Conservation (phyloP, 2,329 filamentous ascomycete genomes). For the Lojkania enalia region DNA sequence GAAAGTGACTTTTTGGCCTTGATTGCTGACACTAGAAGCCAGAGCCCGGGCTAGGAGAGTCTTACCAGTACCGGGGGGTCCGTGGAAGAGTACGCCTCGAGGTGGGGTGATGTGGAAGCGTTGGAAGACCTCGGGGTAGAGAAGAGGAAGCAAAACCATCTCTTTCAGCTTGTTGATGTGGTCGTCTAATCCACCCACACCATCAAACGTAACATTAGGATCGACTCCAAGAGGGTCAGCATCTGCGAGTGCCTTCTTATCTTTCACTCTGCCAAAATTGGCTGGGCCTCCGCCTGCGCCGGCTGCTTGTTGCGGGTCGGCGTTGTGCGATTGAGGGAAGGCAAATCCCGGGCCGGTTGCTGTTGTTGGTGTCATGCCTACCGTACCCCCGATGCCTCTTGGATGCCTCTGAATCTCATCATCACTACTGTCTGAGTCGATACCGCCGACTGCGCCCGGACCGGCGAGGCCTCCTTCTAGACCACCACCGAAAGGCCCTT, state of each 20-base stretch:
- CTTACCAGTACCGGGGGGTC: conserved; percentile 95
- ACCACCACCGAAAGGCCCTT: conserved; percentile 89
- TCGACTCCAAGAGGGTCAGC: conserved; percentile 94
- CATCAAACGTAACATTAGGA: conserved; percentile 87
- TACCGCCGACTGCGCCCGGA: conserved; percentile 72
- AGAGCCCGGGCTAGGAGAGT: conserved; percentile 92
- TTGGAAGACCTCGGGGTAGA: conserved; percentile 93
- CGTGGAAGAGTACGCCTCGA: conserved; percentile 93
- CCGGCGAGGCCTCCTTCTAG: conserved; percentile 78
- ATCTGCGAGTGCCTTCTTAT: conserved; percentile 87
- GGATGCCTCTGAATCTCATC: conserved; percentile 75
- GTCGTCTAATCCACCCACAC: conserved; percentile 87
- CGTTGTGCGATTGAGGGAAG: conserved; percentile 61
- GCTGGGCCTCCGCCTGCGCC: conserved; percentile 66
- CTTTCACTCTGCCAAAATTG: conserved; percentile 91
- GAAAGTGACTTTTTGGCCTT: conserved; percentile 94
- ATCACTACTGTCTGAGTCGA: conserved; percentile 95
- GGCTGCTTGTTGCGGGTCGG: conserved; percentile 57
- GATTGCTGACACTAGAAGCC: conserved; percentile 84
- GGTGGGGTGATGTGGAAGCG: conserved; percentile 92
- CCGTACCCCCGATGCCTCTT: conserved; percentile 59
- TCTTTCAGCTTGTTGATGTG: conserved; percentile 98
- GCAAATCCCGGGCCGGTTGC: conserved; percentile 55
- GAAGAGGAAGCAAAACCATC: conserved; percentile 92
- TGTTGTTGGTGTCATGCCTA: conserved; percentile 66